These are phyloP conservation scores for Geranium rotundifolium DNA, from an alignment of 345 rosid species.

Conservation along the genomic window DNA sequence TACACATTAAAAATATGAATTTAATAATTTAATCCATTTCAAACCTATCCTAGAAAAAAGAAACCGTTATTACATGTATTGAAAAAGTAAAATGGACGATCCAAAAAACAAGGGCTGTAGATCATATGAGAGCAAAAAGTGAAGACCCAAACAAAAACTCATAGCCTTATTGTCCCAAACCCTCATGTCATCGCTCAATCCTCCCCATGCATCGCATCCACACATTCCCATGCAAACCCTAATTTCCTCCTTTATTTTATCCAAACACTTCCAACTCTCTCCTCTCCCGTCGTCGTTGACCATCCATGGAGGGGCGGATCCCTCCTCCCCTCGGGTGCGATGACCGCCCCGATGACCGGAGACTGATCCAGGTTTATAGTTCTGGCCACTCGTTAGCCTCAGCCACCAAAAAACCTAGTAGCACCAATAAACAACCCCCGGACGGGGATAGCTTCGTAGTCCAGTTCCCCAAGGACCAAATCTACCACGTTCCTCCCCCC, in stretches of 20 bases:
- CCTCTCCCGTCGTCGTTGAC: neutral
- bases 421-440: neutral
- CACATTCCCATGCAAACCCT: neutral
- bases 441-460: neutral
- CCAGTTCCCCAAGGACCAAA: neutral
- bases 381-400: neutral
- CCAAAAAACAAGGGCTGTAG: neutral
- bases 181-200: neutral
- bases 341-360: neutral
- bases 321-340: neutral
- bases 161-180: neutral
- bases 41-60: neutral
- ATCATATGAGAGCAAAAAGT: too few relatives aligned
- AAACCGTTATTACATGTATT: neutral
- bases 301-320: neutral
- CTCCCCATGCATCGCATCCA: neutral
- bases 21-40: too few relatives aligned
- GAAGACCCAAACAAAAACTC: neutral
- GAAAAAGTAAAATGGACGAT: neutral
- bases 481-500: neutral
- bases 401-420: neutral
- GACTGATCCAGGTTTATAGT: neutral
- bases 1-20: too few relatives aligned
- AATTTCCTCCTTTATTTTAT: neutral
- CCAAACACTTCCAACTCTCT: neutral